Conservation (phyloP, 805 yeast genomes). For the Spathaspora girioi region DNA sequence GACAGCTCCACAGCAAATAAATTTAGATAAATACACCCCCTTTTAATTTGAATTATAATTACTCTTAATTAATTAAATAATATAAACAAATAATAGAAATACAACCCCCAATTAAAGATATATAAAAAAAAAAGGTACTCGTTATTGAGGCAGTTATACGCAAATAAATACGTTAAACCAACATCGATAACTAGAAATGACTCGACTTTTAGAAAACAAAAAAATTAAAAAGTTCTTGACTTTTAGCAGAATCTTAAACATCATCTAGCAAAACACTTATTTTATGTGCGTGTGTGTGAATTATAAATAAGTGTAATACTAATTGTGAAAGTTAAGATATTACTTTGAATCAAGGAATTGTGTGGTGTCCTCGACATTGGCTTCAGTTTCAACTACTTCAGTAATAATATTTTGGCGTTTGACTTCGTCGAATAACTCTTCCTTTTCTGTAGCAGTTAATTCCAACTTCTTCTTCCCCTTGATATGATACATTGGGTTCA, state of each 20-base stretch:
- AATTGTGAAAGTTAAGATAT: conserved; percentile 19
- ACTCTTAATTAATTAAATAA: no score
- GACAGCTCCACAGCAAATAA: no score
- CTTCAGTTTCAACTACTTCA: conserved; percentile 2
- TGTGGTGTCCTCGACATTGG: background rate
- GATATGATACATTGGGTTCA: conserved; percentile 34
- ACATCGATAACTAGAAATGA: background rate
- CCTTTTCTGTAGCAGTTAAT: conserved; percentile 48
- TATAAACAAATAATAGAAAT: background rate
- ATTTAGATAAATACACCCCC: no score
- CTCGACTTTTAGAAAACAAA: background rate
- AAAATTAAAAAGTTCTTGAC: background rate
- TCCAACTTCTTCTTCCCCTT: conserved; percentile 40
- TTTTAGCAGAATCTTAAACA: background rate
- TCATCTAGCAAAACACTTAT: background rate
- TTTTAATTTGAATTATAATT: no score
- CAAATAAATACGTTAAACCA: background rate
- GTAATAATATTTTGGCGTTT: conserved; percentile 9
- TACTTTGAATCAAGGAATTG: conserved; percentile 18
- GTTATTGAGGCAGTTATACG: background rate
- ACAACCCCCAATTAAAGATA: background rate
- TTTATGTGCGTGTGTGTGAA: conserved; percentile 1
- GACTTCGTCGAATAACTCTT: conserved; percentile 43
- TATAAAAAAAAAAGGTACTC: background rate
- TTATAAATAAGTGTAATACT: background rate